Evolutionary conservation across 176 grass and related monocot genomes (phyloP).

Genomic region (Oryza longistaminata): DNA sequence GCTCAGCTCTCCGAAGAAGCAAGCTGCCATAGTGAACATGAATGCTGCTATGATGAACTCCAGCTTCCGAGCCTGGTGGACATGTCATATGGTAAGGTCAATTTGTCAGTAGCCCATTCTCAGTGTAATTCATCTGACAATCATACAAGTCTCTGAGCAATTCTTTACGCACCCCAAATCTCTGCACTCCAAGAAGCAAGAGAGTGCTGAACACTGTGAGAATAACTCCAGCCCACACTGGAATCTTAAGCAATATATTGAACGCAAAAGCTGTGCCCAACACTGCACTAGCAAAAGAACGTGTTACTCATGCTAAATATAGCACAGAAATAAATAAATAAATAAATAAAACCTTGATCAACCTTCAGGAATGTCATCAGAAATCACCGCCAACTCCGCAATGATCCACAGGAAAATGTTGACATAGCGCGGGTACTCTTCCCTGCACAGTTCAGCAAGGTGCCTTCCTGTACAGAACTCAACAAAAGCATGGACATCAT

Average conservation of each 20-base stretch:
- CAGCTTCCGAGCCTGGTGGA: constrained; percentile 63
- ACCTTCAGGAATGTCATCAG: constrained; percentile 86
- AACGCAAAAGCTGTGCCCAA: constrained; percentile 81
- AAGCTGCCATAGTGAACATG: constrained; percentile 80
- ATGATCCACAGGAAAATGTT: constrained; percentile 62
- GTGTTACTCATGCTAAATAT: background rate
- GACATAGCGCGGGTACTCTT: constrained; percentile 61
- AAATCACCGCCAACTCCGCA: constrained; percentile 79
- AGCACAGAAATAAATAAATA: background rate
- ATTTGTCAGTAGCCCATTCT: background rate
- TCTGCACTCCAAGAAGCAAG: constrained; percentile 66
- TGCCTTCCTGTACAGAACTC: constrained; percentile 54
- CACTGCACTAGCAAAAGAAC: constrained; percentile 25
- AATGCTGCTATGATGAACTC: constrained; percentile 57
- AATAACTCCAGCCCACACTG: constrained; percentile 77
- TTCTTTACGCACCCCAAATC: constrained; percentile 51
- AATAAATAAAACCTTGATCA: background rate
- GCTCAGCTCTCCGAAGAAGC: constrained; percentile 82
- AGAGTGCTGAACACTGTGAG: constrained; percentile 69
- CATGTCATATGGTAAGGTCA: constrained; percentile 11
- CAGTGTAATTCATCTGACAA: background rate
- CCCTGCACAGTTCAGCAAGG: constrained; percentile 78
- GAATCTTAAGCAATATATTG: constrained; percentile 79
- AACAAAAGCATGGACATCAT: background rate
- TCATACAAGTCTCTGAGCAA: background rate